A percentile compares a stretch with the other conserved stretches of the same genome.
phyloP scores from a whole-genome alignment of 2,329 filamentous ascomycete genomes.

The Aspergillus fumigatus region DNA sequence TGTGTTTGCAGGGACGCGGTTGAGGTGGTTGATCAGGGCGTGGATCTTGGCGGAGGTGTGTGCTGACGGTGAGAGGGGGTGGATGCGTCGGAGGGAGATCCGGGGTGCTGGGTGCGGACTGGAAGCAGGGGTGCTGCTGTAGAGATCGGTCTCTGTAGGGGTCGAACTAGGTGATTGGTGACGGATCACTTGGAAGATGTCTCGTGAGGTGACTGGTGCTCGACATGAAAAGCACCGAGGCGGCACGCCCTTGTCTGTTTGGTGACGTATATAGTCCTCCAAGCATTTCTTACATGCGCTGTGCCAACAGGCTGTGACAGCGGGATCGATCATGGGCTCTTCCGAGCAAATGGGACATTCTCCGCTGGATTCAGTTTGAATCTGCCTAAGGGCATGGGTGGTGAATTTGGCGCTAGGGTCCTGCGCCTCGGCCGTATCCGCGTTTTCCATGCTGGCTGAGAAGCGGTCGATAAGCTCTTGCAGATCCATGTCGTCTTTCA shows the following conservation, averaged over 20 bases:
- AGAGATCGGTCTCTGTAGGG: slow-evolving; percentile 42
- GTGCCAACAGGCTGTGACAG: slow-evolving; percentile 96
- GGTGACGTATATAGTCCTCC: slow-evolving; percentile 83
- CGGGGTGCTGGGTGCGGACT: slow-evolving; percentile 39
- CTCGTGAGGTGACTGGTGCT: slow-evolving; percentile 71
- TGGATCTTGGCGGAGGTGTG: slow-evolving; percentile 77
- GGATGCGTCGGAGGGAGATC: slow-evolving; percentile 58
- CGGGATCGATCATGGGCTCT: slow-evolving; percentile 91
- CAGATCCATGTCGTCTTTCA: slow-evolving; percentile 95
- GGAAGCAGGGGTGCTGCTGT: slow-evolving; percentile 35
- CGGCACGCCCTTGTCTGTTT: slow-evolving; percentile 68
- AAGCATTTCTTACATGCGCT: slow-evolving; percentile 92
- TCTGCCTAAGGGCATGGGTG: slow-evolving; percentile 81
- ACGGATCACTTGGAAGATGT: slow-evolving; percentile 87
- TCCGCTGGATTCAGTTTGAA: slow-evolving; percentile 78
- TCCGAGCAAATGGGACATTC: slow-evolving; percentile 95
- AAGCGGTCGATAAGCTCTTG: slow-evolving; percentile 81
- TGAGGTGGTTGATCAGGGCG: slow-evolving; percentile 70
- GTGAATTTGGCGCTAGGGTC: slow-evolving; percentile 70
- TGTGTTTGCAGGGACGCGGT: slow-evolving; percentile 62
- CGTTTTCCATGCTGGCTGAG: slow-evolving; percentile 61
- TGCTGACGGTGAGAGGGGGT: slow-evolving; percentile 56
- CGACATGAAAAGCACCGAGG: slow-evolving; percentile 90
- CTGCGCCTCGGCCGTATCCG: slow-evolving; percentile 42
- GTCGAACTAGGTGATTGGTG: slow-evolving; percentile 51